A percentile compares a stretch with the other conserved stretches of the same genome.
Evolutionary conservation across 352 stramenopile genomes (phyloP).

Genomic region (Pythium biforme): DNA sequence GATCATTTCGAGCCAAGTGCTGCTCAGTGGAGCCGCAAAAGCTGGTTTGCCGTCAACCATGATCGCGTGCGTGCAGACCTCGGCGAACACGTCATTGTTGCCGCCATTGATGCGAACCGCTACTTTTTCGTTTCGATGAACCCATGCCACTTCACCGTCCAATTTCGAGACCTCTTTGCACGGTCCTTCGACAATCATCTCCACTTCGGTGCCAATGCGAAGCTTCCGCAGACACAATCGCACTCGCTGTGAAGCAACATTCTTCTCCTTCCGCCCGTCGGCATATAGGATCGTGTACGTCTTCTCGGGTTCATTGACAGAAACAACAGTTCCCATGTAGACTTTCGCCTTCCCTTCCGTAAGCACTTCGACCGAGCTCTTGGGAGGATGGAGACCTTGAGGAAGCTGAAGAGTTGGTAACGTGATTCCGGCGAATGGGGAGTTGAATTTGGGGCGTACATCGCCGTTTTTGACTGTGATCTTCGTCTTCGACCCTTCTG

Average conservation of each 20-base stretch:
- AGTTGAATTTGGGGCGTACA: constrained; percentile 38
- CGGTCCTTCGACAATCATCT: constrained; percentile 71
- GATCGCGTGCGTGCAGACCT: constrained; percentile 61
- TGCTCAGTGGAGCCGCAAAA: constrained; percentile 59
- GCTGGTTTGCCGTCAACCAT: constrained; percentile 63
- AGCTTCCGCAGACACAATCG: constrained; percentile 54
- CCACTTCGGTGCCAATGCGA: constrained; percentile 60
- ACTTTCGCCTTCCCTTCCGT: constrained; percentile 40
- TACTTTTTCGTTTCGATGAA: constrained; percentile 70
- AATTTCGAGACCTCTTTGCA: constrained; percentile 72
- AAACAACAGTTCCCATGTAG: constrained; percentile 43
- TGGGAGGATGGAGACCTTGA: constrained; percentile 31
- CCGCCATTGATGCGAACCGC: constrained; percentile 56
- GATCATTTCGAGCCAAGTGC: constrained; percentile 59
- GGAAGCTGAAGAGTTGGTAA: constrained; percentile 29
- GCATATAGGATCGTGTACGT: constrained; percentile 59
- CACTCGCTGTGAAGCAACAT: constrained; percentile 46
- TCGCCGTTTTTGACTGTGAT: constrained; percentile 49
- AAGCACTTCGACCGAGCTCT: constrained; percentile 50
- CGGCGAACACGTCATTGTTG: constrained; percentile 67
- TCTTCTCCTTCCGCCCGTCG: constrained; percentile 62
- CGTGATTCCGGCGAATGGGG: constrained; percentile 34
- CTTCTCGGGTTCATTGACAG: constrained; percentile 40
- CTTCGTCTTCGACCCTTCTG: constrained; percentile 37
- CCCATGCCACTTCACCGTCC: constrained; percentile 70